Base-by-base conservation (phyloP, 1,139 yeast genomes). In the Magnusiomyces ingens region DNA sequence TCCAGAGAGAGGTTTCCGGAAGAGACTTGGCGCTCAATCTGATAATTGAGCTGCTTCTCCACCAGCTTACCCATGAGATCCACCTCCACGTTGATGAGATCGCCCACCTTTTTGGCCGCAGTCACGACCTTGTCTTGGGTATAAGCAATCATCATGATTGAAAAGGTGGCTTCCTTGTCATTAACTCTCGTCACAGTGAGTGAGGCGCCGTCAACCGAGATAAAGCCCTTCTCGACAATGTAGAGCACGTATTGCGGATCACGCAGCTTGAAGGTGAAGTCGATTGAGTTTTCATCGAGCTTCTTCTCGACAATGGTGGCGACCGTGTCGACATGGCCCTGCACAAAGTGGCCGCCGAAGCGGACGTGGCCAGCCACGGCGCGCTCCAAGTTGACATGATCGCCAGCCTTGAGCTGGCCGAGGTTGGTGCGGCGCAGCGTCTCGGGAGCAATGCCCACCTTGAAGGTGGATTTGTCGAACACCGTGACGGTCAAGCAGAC, bases 321-420 rank as follows among this genome's bases (percentile, higher is more conserved):
- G 35, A 84, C 76, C 0, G 97, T 88, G 66, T 93, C 99, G 37
- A 94, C 91, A 71, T 93, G 99, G 13, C 99, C 99, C 62, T 93
- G 99, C 1, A 93, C 99, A 58, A 91, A 82, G 70, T 93, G 99
- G 0, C 99, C 99, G 29, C 99, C 99, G 64, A 91, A 81, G 58
- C 99, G 76, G 12, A 84, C 90, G 52, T 87, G 90, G 3, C 77
- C 87, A 56, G 80, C 73, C 36, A 93, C 90, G 0, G 99, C 99
- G 58, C 99, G 77, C 70, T 93, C 99, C 61, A 93, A 75, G 65
- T 94, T 91, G 41, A 93, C 96, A 58, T 76, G 75, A 26, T 79
- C 69, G 1, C 90, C 93, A 0, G 62, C 56, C 57, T 67, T 69
- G 59, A 88, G 73, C 6, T 69, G 70, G 0, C 93, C 94, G 52